Evolutionary conservation across 306 rosid species (phyloP), one percentile per base, ranked within the genome.

Genomic region (Oxytropis ochrocephala): DNA sequence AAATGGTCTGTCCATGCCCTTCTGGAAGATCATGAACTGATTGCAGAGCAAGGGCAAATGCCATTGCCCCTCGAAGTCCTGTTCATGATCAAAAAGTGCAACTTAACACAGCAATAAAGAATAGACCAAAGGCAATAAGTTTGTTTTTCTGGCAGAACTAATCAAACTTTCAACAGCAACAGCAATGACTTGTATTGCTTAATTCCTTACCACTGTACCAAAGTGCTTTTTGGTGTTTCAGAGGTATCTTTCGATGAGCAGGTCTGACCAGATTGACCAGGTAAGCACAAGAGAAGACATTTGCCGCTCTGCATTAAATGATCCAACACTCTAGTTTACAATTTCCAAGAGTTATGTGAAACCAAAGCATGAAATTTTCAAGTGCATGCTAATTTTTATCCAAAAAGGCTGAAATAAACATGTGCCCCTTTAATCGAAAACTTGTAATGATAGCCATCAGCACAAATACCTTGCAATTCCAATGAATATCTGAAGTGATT

Each of bases 21-120:
- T 94, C 96, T 56, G 97, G 99, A 85, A 94, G 99, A 81, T 94
- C 97, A 50, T 94, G 99, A 82, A 91, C 77, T 53, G 99, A 91
- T 85, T 94, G 99, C 82, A 94, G 77, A 69, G 99, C 97, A 53
- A 94, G 92, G 39, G 99, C 99, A 87, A 94, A 94, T 17, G 99
- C 99, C 99, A 94, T 94, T 62, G 99, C 99, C 66, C 99, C 99
- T 75, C 99, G 89, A 73, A 94, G 99, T 68, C 99, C 99, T 94
- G 66, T 27, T 67, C 68, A 72, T 50, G 42, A 60, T 70, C 78
- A 71, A n/a, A 73, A 53, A 32, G 66, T 16, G 21, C 14, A 61
- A 16, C 61, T 44, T 52, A 70, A 52, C 27, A 58, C 55, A 44
- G 10, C 27, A 58, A 35, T 56, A 58, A 69, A 74, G 54, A 70